phyloP scores from a whole-genome alignment of 257 asterid species.

The Mitragyna speciosa region DNA sequence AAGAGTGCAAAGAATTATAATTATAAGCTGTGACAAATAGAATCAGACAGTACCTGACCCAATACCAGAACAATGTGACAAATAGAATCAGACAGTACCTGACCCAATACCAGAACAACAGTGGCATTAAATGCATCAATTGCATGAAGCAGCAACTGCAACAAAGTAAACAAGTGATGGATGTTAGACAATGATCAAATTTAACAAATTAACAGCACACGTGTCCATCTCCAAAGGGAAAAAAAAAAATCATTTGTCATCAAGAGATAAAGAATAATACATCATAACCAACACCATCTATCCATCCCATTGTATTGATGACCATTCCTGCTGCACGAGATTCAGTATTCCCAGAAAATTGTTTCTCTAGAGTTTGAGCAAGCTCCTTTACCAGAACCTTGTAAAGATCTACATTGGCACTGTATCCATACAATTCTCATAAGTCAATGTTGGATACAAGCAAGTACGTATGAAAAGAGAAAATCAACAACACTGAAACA shows the following conservation, averaged over 20 bases:
- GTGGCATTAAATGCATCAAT: conserved; percentile 77
- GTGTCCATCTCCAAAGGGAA: background rate
- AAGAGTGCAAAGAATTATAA: background rate
- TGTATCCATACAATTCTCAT: conserved; percentile 35
- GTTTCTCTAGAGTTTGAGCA: conserved; percentile 76
- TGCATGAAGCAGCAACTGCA: conserved; percentile 93
- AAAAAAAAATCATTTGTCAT: background rate
- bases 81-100: conserved; percentile 58
- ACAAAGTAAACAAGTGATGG: conserved; percentile 8
- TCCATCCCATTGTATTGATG: conserved; percentile 97
- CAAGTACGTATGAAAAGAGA: background rate
- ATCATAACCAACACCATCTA: conserved; percentile 96
- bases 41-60: conserved; percentile 73
- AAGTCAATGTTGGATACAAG: background rate
- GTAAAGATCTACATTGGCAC: conserved; percentile 85
- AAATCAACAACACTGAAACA: background rate
- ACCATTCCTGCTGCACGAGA: conserved; percentile 98
- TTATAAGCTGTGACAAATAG: background rate
- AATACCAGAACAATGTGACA: conserved; percentile 87
- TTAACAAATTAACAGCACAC: background rate
- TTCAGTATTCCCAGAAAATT: conserved; percentile 78
- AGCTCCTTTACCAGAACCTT: conserved; percentile 92
- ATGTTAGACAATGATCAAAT: conserved; percentile 8
- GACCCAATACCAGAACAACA: conserved; percentile 93
- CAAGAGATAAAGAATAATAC: conserved; percentile 36